Percentiles rank a stretch among this genome's conserved stretches.
Conservation (phyloP, 2,329 filamentous ascomycete genomes). For the Juglanconis oblonga region DNA sequence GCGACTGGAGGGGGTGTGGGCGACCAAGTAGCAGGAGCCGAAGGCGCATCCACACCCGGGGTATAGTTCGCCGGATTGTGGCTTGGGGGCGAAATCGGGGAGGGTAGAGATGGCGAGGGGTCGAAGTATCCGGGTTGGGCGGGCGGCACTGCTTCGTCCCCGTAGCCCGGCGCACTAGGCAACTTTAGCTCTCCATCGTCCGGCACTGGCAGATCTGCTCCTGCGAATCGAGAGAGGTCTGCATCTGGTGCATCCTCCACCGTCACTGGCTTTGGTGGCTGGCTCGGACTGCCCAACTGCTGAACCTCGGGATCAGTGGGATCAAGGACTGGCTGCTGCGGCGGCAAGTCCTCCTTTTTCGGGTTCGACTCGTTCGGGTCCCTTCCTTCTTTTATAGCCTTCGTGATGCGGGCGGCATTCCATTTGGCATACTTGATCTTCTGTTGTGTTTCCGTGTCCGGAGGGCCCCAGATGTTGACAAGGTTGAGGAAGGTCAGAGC, state of each 20-base stretch:
- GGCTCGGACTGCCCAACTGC: constrained; percentile 37
- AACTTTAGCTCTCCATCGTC: constrained; percentile 25
- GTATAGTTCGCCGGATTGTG: constrained; percentile 26
- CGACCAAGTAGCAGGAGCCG: constrained; percentile 22
- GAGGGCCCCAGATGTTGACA: constrained; percentile 74
- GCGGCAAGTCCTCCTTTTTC: constrained; percentile 50
- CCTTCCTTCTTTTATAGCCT: constrained; percentile 83
- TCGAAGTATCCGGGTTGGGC: constrained; percentile 16
- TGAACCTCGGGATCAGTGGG: constrained; percentile 64
- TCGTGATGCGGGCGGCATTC: constrained; percentile 86
- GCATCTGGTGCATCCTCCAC: constrained; percentile 54
- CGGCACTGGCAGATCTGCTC: constrained; percentile 28
- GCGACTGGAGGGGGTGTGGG: constrained; percentile 28
- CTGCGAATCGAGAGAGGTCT: constrained; percentile 31
- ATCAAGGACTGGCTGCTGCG: constrained; percentile 49
- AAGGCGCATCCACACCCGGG: constrained; percentile 22
- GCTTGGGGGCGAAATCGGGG: constrained; percentile 28
- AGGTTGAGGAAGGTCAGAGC: constrained; percentile 91
- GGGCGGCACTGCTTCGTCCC: constrained; percentile 11
- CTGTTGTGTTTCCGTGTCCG: constrained; percentile 71
- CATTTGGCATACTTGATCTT: constrained; percentile 98
- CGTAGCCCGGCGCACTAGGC: constrained; percentile 27
- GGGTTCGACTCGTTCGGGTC: constrained; percentile 94
- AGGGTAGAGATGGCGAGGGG: constrained; percentile 21
- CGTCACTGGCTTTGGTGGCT: constrained; percentile 37